A percentile compares a stretch with the other conserved stretches of the same genome.
phyloP scores from a whole-genome alignment of 139 green algal species.

The Chlorella sp. region DNA sequence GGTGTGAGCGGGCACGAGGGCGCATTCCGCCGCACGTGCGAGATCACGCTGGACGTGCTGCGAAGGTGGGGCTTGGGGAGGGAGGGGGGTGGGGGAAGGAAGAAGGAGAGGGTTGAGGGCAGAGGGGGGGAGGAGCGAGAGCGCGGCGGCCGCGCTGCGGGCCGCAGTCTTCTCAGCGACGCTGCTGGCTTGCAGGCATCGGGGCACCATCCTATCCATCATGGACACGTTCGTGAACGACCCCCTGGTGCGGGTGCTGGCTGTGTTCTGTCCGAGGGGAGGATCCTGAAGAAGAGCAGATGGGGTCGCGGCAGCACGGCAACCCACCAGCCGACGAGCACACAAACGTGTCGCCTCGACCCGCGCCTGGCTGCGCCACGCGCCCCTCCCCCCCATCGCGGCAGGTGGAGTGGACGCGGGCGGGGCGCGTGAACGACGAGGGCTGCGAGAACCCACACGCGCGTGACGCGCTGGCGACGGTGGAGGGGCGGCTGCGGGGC shows the following conservation, averaged over 20 bases:
- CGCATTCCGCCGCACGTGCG: conserved; percentile 77
- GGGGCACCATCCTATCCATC: conserved; percentile 80
- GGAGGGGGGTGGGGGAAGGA: neutral
- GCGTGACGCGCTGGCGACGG: conserved; percentile 77
- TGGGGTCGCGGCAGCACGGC: conserved; percentile 59
- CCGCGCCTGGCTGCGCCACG: too few relatives aligned
- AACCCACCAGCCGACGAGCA: neutral
- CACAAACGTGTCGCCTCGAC: neutral
- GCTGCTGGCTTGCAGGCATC: conserved; percentile 77
- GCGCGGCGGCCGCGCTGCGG: neutral
- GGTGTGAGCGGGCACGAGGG: conserved; percentile 92
- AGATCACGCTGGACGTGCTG: conserved; percentile 84
- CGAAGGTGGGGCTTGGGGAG: neutral
- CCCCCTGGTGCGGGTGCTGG: conserved; percentile 96
- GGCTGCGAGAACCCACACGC: conserved; percentile 67
- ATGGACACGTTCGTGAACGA: conserved; percentile 98
- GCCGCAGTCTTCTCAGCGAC: neutral
- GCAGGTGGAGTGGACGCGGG: too few relatives aligned
- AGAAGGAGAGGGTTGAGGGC: neutral
- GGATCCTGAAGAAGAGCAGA: too few relatives aligned
- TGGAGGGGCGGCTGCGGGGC: conserved; percentile 75
- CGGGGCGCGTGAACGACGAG: conserved; percentile 1
- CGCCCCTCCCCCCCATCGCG: too few relatives aligned
- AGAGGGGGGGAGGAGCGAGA: neutral
- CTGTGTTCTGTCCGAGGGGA: too few relatives aligned